These are phyloP conservation scores for Phycomyces blakesleeanus DNA, from an alignment of 192 early-diverging fungal genomes.

Conservation along the genomic window DNA sequence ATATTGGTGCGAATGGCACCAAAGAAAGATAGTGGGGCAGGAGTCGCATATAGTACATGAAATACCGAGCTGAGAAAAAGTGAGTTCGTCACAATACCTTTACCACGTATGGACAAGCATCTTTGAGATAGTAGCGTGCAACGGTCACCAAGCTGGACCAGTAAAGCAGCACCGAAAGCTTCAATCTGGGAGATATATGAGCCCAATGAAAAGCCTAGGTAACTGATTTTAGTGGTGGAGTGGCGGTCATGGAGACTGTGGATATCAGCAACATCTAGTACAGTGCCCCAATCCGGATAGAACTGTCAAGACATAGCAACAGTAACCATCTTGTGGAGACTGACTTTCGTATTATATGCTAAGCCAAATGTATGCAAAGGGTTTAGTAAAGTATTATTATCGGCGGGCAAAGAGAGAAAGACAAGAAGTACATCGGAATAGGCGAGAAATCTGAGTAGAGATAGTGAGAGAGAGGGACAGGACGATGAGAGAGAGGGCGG, in stretches of 20 bases:
- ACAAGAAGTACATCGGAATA: conserved; percentile 25
- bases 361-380: neutral
- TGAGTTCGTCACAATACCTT: neutral
- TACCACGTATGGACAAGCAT: conserved; percentile 1
- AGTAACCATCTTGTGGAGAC: conserved; percentile 16
- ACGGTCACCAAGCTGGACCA: neutral
- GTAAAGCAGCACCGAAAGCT: neutral
- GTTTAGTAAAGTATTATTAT: neutral
- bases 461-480: neutral
- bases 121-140: neutral
- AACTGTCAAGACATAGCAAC: conserved; percentile 8
- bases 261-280: neutral
- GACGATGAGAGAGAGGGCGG: neutral
- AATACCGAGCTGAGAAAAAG: neutral
- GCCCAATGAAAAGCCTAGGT: conserved; percentile 2
- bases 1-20: too few relatives aligned
- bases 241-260: neutral
- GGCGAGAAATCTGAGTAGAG: neutral
- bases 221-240: neutral
- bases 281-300: neutral
- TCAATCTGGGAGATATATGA: neutral
- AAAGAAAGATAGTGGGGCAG: neutral
- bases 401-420: neutral
- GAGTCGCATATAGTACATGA: too few relatives aligned
- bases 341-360: conserved; percentile 20